Percentiles rank a stretch among this genome's conserved stretches.
These are phyloP conservation scores for Yarrowia yakushimensis DNA, from an alignment of 805 yeast species.

Conservation along the genomic window DNA sequence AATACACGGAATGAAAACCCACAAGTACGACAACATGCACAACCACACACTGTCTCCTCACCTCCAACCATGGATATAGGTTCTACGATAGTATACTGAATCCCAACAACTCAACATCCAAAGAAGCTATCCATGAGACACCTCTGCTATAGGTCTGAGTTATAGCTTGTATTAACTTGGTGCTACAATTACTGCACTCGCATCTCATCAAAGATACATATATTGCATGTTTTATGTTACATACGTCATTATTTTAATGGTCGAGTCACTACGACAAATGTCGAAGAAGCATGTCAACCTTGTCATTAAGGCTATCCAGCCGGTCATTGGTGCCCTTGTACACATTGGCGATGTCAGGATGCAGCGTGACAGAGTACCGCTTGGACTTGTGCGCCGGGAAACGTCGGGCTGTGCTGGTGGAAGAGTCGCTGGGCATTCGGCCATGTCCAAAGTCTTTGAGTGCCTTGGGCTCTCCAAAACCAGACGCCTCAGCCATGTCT, in stretches of 20 bases:
- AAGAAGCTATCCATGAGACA: no score
- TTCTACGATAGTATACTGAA: no score
- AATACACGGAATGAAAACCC: no score
- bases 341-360: slow-evolving; percentile 21
- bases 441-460: neutral
- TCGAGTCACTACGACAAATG: neutral
- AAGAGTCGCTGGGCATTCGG: neutral
- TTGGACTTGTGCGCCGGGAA: slow-evolving; percentile 4
- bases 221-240: no score
- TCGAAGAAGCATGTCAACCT: slow-evolving; percentile 19
- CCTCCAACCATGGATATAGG: no score
- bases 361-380: slow-evolving; percentile 13
- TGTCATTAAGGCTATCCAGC: slow-evolving; percentile 10
- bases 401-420: neutral
- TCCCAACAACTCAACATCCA: no score
- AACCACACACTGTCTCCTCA: no score
- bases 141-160: neutral
- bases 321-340: slow-evolving; percentile 16
- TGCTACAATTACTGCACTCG: no score
- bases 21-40: no score
- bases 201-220: no score
- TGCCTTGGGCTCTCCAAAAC: neutral
- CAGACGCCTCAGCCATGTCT: slow-evolving; percentile 15
- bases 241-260: neutral
- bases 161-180: no score